Base-by-base conservation (phyloP, 176 grass and related monocot genomes). In the Avena sativa region DNA sequence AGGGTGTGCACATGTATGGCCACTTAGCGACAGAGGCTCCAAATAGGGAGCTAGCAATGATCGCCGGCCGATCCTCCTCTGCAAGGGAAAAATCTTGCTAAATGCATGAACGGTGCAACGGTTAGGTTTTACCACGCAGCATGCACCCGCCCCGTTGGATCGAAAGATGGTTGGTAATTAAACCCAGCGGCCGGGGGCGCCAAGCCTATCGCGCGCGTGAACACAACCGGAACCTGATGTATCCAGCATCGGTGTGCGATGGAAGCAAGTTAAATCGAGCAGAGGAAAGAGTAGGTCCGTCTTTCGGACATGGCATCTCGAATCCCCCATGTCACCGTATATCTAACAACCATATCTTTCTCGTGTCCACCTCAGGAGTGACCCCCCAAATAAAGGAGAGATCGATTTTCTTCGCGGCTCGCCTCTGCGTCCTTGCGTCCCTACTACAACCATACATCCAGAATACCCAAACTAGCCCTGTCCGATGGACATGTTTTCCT, bases 261-360 rank as follows among this genome's bases (percentile, higher is more conserved):
- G 7, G 20, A 66, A 67, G 74, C 76, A 89, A 76, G 71, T 52
- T 8, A 70, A 8, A 52, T 52, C 69, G 25, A 32, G 5, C 11
- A 5, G 32, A 12, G 55, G 87, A 80, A 85, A 74, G 82, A 56
- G 76, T 56, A 47, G 87, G 46, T 67, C 77, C 82, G 36, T 72
- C 84, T 90, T 86, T 71, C 6, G 72, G 53, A 23, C 16, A 78
- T 77, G 71, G 88, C 71, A 62, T 25, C 52, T 63, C 84, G 50
- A 63, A 63, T 77, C 78, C 67, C 70, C 36, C 40, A 59, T 71
- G 79, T 55, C 88, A 63, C 52, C 73, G 46, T 83, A 86, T 86
- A 86, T 86, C 89, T 87, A 90, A 87, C 84, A 87, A 73, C 84
- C 89, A 65, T 78, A 90, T 90, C 55, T 74, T 79, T 36, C 79